phyloP scores from a whole-genome alignment of 768 basidiomycete genomes.

The Suillus lakei region DNA sequence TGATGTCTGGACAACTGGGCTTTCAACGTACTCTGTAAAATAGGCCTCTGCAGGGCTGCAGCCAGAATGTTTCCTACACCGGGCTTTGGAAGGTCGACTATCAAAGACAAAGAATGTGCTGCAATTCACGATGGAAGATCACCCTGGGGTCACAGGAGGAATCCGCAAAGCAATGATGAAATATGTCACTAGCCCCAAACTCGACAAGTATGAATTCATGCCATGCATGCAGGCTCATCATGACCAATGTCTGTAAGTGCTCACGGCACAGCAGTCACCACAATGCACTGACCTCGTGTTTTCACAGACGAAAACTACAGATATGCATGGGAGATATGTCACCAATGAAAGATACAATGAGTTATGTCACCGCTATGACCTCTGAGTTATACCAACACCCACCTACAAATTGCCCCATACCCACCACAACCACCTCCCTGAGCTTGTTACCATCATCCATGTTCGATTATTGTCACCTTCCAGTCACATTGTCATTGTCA shows the following conservation, averaged over 20 bases:
- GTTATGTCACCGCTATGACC: not conserved
- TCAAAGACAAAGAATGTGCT: not conserved
- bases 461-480: too few species aligned
- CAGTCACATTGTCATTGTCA: too few species aligned
- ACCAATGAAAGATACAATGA: not conserved
- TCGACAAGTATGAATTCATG: not conserved
- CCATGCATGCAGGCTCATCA: not conserved
- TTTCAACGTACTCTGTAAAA: too few species aligned
- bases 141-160: not conserved
- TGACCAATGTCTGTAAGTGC: not conserved
- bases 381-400: not conserved
- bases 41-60: too few species aligned
- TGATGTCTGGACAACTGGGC: too few species aligned
- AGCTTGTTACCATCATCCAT: too few species aligned
- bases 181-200: not conserved
- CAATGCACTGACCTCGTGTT: not conserved
- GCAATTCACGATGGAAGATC: not conserved
- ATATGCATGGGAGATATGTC: not conserved
- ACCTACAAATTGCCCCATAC: too few species aligned
- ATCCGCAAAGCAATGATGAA: not conserved
- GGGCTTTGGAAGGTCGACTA: not conserved
- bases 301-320: not conserved
- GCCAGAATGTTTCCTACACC: too few species aligned
- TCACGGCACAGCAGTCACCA: rapidly evolving
- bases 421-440: too few species aligned